phyloP scores from a whole-genome alignment of 805 yeast genomes.

The Kazachstania taianensis region DNA sequence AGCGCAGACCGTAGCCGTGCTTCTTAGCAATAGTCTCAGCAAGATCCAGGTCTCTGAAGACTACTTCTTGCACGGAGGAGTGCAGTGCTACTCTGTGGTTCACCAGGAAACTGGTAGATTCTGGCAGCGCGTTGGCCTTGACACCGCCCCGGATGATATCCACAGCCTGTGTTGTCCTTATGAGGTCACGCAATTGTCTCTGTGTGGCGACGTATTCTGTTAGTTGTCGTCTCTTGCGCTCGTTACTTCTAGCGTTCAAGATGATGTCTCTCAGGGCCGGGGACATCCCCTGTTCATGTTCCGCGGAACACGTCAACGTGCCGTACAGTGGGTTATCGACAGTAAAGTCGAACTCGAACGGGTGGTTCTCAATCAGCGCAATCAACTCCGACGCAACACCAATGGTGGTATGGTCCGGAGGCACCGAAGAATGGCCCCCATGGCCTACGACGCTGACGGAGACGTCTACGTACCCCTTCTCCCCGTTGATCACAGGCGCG shows the following conservation, averaged over 20 bases:
- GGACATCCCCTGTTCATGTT: conserved; percentile 29
- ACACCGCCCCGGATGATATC: conserved; percentile 64
- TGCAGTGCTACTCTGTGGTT: conserved; percentile 61
- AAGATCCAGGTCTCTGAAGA: conserved; percentile 30
- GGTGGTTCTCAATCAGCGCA: conserved; percentile 44
- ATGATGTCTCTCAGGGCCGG: conserved; percentile 18
- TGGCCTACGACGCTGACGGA: conserved; percentile 43
- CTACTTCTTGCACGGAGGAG: conserved; percentile 36
- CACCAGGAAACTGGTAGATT: conserved; percentile 40
- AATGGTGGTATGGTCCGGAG: conserved; percentile 73
- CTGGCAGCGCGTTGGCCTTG: conserved; percentile 72
- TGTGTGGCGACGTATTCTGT: conserved; percentile 15
- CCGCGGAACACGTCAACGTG: conserved; percentile 53
- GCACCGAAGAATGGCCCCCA: conserved; percentile 77
- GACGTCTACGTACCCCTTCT: conserved; percentile 51
- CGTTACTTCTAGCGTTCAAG: conserved; percentile 27
- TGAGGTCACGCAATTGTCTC: conserved; percentile 28
- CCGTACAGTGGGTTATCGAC: conserved; percentile 50
- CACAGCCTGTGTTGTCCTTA: conserved; percentile 57
- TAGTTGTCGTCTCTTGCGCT: conserved; percentile 30
- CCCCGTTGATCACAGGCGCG: conserved; percentile 48
- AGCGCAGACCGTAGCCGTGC: conserved; percentile 37
- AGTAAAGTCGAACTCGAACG: conserved; percentile 31
- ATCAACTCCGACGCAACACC: conserved; percentile 60
- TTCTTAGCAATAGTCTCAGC: conserved; percentile 37